Evolutionary conservation across 2,329 filamentous ascomycete genomes (phyloP).

Genomic region (Aaosphaeria pasadenensis): DNA sequence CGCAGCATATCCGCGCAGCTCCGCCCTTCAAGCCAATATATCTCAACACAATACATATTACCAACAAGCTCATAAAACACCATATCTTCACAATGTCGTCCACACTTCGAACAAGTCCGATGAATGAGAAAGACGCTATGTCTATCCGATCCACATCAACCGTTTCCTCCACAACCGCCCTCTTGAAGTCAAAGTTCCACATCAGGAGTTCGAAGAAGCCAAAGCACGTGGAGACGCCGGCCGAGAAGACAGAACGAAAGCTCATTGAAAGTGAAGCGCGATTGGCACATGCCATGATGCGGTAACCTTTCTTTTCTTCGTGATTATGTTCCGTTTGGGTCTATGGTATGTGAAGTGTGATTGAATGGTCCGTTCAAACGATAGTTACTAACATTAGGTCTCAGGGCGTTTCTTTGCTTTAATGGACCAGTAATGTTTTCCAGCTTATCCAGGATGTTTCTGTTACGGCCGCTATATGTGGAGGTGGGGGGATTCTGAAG

Average conservation of each 20-base stretch:
- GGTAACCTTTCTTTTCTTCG: background rate
- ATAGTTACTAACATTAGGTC: background rate
- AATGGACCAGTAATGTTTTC: background rate
- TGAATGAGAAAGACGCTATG: background rate
- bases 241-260: conserved; percentile 8
- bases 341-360: background rate
- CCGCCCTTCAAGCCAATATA: no score
- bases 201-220: conserved; percentile 2
- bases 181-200: conserved; percentile 19
- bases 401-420: background rate
- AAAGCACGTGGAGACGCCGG: conserved; percentile 4
- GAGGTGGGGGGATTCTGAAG: no score
- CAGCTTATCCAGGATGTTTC: no score
- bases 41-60: no score
- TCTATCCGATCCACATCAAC: conserved; percentile 23
- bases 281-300: conserved; percentile 9
- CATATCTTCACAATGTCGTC: background rate
- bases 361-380: background rate
- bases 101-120: background rate
- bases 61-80: background rate
- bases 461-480: no score
- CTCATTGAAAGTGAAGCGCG: conserved; percentile 15
- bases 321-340: background rate
- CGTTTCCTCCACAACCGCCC: conserved; percentile 17
- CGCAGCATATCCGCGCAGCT: no score